Base-by-base conservation (phyloP, 371 early-diverging fungal species). In the Entomophthora muscae region DNA sequence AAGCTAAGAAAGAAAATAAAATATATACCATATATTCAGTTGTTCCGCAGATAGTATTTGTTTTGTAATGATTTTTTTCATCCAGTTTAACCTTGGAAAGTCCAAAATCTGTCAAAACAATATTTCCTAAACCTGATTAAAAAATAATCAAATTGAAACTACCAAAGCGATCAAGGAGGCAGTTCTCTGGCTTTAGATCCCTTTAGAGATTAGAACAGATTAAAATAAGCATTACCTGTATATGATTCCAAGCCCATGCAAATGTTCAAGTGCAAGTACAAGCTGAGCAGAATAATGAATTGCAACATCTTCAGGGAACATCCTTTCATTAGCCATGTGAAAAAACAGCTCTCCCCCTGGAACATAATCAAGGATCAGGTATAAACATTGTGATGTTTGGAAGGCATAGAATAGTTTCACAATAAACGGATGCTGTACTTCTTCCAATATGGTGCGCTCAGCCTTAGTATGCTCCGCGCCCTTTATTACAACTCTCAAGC, bases 291-390 rank as follows among this genome's bases (percentile, higher is more conserved):
- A 80, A 73, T 92, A 91, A 69, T 91, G 85, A 66, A 79, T 80
- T 21, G 92, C 85, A 42, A 83, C 76, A 22, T 83, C 75, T 71
- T 87, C 86, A 1, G 76, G 69, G 69, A 93, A 90, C 78, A 83
- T 79, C 10, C 93, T 90, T 66, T 93, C 82, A 1, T 74, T 72
- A 67, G 86, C 85, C 42, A 99, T 78, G 71, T 94, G 95, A 63
- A 85, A 85, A 70, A 98, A 98, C 62, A 99, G 73, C 78, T 99
- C 99, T n/a, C 99, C 99, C 57, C 99, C 99, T 21, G 88, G 85
- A 33, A 95, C 93, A 79, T 93, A 99, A 65, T 95, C 95, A 81
- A 98, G 77, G 30, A 96, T 89, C 71, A 99, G 75, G 69, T 93
- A 96, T 28, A 98, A 78, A 60, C 90, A 77, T 28, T 77, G 73